Evolutionary conservation across 2,329 filamentous ascomycete genomes (phyloP), one percentile per base, ranked within the genome.

Genomic region (Aspergillus tanneri): DNA sequence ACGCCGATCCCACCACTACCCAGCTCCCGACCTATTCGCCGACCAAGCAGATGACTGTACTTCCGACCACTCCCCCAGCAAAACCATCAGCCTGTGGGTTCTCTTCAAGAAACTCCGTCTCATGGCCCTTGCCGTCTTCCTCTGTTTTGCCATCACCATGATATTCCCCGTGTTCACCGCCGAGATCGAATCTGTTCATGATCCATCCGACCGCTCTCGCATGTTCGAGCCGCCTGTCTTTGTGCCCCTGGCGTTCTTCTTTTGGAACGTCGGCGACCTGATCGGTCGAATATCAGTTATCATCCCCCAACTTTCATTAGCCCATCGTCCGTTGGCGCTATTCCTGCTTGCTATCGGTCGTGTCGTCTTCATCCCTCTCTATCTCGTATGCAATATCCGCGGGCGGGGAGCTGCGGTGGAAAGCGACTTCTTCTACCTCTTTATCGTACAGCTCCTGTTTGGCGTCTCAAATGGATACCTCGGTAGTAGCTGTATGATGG

Each of bases 241-340:
- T 67, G 91, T 97, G 49, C 91, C 93, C 0, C 77, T 96, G 0
- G 90, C 82, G 3, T 95, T 97, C 70, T 82, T 97, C 50, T 82
- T 93, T 65, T 99, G 93, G 93, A 99, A 97, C 65, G 66, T 86
- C 2, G 93, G 93, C 35, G 93, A 97, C 65, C 75, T 97, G 6
- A 53, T 81, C 11, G 93, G 93, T 5, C 83, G 93, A 7, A 72
- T 95, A 16, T 67, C 82, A 1, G 86, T 90, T 1, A 74, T 80
- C 66, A 55, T 79, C 70, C 68, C 85, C 65, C 46, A 75, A 64
- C 60, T 86, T 55, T 67, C 70, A 1, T 71, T 90, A 7, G 79
- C 79, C 0, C 77, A 82, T 41, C 78, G 80, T 12, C 90, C 91
- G 0, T 72, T 76, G 3, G 58, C 83, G 1, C 74, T 96, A 7